Conservation (phyloP, 352 stramenopile genomes). For the Phytophthora sansomeana region DNA sequence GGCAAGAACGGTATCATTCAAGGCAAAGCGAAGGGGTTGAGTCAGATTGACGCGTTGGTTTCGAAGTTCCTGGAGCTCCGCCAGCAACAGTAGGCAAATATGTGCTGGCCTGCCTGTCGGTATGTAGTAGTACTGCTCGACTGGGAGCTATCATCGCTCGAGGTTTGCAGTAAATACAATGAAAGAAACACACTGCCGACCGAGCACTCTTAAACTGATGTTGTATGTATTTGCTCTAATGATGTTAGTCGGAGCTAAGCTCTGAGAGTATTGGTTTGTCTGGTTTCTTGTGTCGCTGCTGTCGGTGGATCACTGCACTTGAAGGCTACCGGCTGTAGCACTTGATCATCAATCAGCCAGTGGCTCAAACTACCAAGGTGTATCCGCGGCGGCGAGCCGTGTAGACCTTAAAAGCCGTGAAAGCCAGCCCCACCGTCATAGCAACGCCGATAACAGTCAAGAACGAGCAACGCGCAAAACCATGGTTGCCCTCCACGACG, state of each 20-base stretch:
- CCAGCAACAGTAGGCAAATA: constrained; percentile 37
- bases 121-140: too few relatives aligned
- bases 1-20: constrained; percentile 82
- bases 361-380: constrained; percentile 42
- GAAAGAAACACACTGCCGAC: too few relatives aligned
- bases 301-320: too few relatives aligned
- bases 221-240: constrained; percentile 34
- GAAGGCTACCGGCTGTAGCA: not conserved
- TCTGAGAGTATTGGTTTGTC: not conserved
- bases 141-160: too few relatives aligned
- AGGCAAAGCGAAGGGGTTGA: constrained; percentile 73
- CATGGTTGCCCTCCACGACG: constrained; percentile 11
- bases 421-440: constrained; percentile 53
- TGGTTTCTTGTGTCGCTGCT: too few relatives aligned
- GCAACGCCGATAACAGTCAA: constrained; percentile 55
- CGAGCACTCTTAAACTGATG: too few relatives aligned
- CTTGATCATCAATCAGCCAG: constrained; percentile 1
- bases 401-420: constrained; percentile 65
- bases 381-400: constrained; percentile 60
- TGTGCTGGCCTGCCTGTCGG: too few relatives aligned
- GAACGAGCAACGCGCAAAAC: constrained; percentile 37
- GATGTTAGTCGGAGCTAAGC: constrained; percentile 6
- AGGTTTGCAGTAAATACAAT: too few relatives aligned
- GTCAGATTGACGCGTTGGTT: constrained; percentile 54
- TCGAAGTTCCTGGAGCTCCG: constrained; percentile 56